Base-by-base conservation (phyloP, 1,284 basidiomycete species). In the Taiwanofungus camphoratus region DNA sequence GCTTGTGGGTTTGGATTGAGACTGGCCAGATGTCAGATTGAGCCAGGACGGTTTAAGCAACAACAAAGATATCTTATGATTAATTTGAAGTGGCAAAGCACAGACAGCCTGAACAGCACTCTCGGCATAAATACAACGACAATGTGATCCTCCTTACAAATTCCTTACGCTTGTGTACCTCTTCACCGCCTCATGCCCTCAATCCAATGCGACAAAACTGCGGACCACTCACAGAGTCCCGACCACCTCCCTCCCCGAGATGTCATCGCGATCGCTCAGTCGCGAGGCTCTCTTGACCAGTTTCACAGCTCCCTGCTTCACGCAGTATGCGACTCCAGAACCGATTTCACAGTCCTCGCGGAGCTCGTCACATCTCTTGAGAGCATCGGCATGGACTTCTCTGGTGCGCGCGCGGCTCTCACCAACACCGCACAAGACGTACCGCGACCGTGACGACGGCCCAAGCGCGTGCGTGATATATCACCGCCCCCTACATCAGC, bases 321-420 rank as follows among this genome's bases (percentile, higher is more conserved):
- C 19, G 35, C 35, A 7, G 35, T 22, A 3, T 36, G 24, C 35
- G 35, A 36, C 21, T 22, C 19, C 20, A 22, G 24, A 9, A 36
- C 21, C 7, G 13, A 19, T 6, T 19, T 36, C 12, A 15, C 29
- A 15, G 24, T 35, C 18, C 34, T 48, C 30, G 30, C 12, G 6
- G 21, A 31, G 5, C 31, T 48, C 39, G 9, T 45, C 9, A 6
- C 23, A 16, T 24, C 8, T n/a, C 41, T 48, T 16, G 29, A 32
- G 13, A 22, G 20, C 37, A 31, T 42, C 30, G 45, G 47, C 11
- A 19, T 44, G 23, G 38, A 46, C 33, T 42, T 52, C 37, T 8
- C 16, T 8, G 24, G 18, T 19, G 35, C 42, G 3, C 39, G 18
- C 11, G 5, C n/a, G 3, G 36, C 41, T n/a, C 15, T 42, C 21